Evolutionary conservation across 1,284 basidiomycete genomes (phyloP).

Genomic region (Termitomyces sp.): DNA sequence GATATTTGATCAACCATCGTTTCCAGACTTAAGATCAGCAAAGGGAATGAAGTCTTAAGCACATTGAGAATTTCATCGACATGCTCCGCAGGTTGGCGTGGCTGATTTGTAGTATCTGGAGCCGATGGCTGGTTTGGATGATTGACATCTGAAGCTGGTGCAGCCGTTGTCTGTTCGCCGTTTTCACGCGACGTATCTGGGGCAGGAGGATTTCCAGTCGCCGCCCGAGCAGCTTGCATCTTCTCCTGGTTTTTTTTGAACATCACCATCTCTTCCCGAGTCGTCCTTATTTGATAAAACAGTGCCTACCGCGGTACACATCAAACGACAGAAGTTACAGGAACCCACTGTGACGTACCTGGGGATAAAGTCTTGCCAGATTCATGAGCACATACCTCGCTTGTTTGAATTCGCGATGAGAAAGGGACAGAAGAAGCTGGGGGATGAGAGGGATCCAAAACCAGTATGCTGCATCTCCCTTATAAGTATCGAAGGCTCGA

Average conservation of each 20-base stretch:
- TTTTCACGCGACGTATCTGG: slow-evolving; percentile 27
- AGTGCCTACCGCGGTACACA: slow-evolving; percentile 59
- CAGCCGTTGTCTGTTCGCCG: slow-evolving; percentile 15
- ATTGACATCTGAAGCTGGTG: slow-evolving; percentile 15
- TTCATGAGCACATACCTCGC: slow-evolving; percentile 87
- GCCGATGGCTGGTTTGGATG: slow-evolving; percentile 18
- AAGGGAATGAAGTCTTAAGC: slow-evolving; percentile 94
- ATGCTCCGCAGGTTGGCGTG: slow-evolving; percentile 83
- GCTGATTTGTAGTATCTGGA: slow-evolving; percentile 29
- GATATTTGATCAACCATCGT: slow-evolving; percentile 97
- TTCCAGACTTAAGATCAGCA: slow-evolving; percentile 93
- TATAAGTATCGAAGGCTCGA: slow-evolving; percentile 92
- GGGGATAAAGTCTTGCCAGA: slow-evolving; percentile 91
- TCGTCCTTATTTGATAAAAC: slow-evolving; percentile 93
- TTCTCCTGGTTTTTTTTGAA: slow-evolving; percentile 36
- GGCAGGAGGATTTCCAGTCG: slow-evolving; percentile 22
- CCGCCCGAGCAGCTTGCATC: slow-evolving; percentile 30
- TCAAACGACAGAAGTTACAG: slow-evolving; percentile 2
- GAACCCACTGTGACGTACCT: slow-evolving; percentile 47
- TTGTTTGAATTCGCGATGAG: slow-evolving; percentile 90
- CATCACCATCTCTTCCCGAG: slow-evolving; percentile 81
- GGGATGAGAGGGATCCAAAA: slow-evolving; percentile 99
- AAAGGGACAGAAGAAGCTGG: slow-evolving; percentile 89
- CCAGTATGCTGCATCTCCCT: slow-evolving; percentile 96
- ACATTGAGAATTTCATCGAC: slow-evolving; percentile 95